Base-by-base conservation (phyloP, 495 filamentous ascomycete species). In the Penicillium canescens region DNA sequence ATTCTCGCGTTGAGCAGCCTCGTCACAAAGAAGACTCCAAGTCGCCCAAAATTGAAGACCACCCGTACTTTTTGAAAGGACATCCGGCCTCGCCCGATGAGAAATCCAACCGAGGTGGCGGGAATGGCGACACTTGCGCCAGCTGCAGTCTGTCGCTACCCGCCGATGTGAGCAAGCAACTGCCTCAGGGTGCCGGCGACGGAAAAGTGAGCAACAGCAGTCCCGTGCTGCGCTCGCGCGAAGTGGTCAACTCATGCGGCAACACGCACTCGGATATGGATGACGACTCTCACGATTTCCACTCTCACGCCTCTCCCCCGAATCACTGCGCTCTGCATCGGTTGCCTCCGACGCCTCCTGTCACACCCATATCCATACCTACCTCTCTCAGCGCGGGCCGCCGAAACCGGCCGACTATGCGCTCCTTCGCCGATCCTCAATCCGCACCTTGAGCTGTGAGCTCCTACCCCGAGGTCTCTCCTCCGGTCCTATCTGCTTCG, bases 391-490 rank as follows among this genome's bases (percentile, higher is more conserved):
- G 2, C 86, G 89, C 57, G 89, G 90, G 26, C 89, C 92, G 6
- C 75, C 87, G 1, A 81, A 85, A n/a, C 81, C 88, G 11, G 72
- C 76, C 4, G 87, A 88, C n/a, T 96, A 91, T 67, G 88, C 92
- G 16, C 82, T 92, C 23, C 80, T 96, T 28, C 88, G 93, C 42
- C 86, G 89, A 43, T 90, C 90, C 6, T 93, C 87, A 52, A 82
- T 97, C 56, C 88, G 91, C 50, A 92, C 92, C 0, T 78, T 96
- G 16, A 93, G 89, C 36, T 87, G 88, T 56, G 92, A 97, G 62
- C 86, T 86, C 3, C 83, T 96, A 1, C 92, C 93, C 4, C 87
- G 86, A 13, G 83, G 86, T 47, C 79, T 86, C 18, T 83, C 85
- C 1, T 84, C 85, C 13, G 92, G 92, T 0, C 89, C 90, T 10